Evolutionary conservation across 257 asterid genomes (phyloP), one percentile per base, ranked within the genome.

Genomic region (Leonotis leonurus): DNA sequence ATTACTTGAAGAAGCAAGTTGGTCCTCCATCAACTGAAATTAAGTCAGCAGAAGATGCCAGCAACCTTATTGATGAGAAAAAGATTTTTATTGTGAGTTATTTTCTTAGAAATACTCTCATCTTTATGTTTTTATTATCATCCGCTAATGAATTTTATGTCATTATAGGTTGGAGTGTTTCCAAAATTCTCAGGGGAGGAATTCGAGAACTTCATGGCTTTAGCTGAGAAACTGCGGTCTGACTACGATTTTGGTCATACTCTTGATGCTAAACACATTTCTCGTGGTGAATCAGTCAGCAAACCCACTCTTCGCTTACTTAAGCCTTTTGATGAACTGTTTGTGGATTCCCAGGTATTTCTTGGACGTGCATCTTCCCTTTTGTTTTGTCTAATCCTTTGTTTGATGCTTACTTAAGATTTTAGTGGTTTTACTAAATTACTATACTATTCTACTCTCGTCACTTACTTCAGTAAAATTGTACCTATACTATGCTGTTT

Each of bases 11-110:
- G 81, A 87, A 68, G 67, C 97, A 87, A 85, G 70, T 48, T 30
- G 97, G 97, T 43, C 97, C 96, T 48, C 83, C 97, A 24, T 87
- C 97, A 27, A 2, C 58, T 67, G 95, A 87, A 64, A 85, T 87
- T 43, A 87, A 80, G 64, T 83, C 90, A 4, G 78, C 24, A 1
- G 89, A 84, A 32, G 95, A 86, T 35, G 86, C 87, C 26, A 59
- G 68, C 16, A 67, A 50, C 8, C 53, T 79, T 30, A 71, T 84
- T 41, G 86, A 79, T 12, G 86, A 83, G 75, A 81, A 85, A 43
- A 77, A 58, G 35, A 75, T 90, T 61, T 77, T 61, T 33, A 49
- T 90, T 14, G 97, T 90, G 70, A 51, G 95, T 74, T 45, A n/a
- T 56, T 56, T 18, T 59, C 2, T n/a, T 53, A 52, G 11, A 10